phyloP scores from a whole-genome alignment of 2,329 filamentous ascomycete genomes.

The Fusarium sororula region DNA sequence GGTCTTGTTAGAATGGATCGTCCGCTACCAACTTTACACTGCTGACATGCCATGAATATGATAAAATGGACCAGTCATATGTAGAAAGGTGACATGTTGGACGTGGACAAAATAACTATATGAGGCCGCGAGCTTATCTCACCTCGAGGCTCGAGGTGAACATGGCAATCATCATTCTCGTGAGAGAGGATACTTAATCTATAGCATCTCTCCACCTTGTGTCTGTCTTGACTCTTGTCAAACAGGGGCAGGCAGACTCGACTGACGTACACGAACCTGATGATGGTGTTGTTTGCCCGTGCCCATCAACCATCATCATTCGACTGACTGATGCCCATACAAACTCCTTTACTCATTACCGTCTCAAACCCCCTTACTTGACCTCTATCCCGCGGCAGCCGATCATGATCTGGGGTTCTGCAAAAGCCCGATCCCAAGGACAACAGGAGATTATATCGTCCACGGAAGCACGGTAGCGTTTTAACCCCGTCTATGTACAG shows the following conservation, averaged over 20 bases:
- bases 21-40: conserved; percentile 22
- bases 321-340: conserved; percentile 2
- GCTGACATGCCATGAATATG: conserved; percentile 6
- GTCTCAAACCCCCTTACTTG: not conserved
- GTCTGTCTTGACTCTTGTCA: not conserved
- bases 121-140: conserved; percentile 1
- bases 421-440: not conserved
- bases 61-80: conserved; percentile 18
- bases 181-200: conserved; percentile 6
- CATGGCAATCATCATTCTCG: not conserved
- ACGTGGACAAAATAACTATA: conserved; percentile 1
- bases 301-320: conserved; percentile 26
- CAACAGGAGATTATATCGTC: not conserved
- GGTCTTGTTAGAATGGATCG: conserved; percentile 8
- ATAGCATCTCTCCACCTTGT: not conserved
- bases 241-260: not conserved
- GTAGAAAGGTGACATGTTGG: not conserved
- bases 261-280: conserved; percentile 21
- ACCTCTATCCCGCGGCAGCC: not conserved
- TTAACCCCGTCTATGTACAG: not conserved
- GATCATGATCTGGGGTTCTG: not conserved
- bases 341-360: not conserved
- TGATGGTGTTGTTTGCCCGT: conserved; percentile 36
- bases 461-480: conserved; percentile 14
- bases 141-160: not conserved